phyloP scores from a whole-genome alignment of 2,329 filamentous ascomycete genomes.

The Paraphoma sp. region DNA sequence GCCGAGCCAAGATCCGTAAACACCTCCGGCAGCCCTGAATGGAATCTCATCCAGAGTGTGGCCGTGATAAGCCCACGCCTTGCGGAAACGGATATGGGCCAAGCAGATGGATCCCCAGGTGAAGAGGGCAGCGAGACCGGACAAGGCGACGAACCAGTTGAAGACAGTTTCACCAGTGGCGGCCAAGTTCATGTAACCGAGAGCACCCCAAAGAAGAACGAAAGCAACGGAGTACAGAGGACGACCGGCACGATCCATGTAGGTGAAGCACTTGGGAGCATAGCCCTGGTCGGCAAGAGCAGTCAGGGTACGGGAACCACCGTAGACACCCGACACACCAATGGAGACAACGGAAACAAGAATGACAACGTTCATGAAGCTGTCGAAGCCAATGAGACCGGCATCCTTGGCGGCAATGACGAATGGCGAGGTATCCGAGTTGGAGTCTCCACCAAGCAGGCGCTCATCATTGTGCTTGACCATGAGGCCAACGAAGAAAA shows the following conservation, averaged over 20 bases:
- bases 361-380: conserved; percentile 72
- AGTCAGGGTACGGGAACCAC: conserved; percentile 63
- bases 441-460: conserved; percentile 45
- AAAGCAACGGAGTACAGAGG: conserved; percentile 76
- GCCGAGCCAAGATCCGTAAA: conserved; percentile 51
- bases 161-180: conserved; percentile 64
- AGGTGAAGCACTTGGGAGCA: conserved; percentile 77
- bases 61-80: conserved; percentile 48
- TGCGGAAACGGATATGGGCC: conserved; percentile 90
- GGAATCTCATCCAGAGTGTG: conserved; percentile 54
- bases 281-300: conserved; percentile 64
- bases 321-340: conserved; percentile 65
- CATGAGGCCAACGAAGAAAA: conserved; percentile 54
- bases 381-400: conserved; percentile 65
- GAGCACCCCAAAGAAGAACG: conserved; percentile 71
- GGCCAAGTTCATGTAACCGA: conserved; percentile 70
- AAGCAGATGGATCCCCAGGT: conserved; percentile 87
- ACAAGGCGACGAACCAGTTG: conserved; percentile 79
- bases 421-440: conserved; percentile 64
- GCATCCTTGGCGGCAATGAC: conserved; percentile 70
- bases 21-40: conserved; percentile 50
- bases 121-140: conserved; percentile 75
- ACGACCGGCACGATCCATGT: conserved; percentile 82
- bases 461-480: conserved; percentile 41
- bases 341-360: conserved; percentile 66